Conservation (phyloP, 2,329 filamentous ascomycete genomes). For the Cadophora sp. region DNA sequence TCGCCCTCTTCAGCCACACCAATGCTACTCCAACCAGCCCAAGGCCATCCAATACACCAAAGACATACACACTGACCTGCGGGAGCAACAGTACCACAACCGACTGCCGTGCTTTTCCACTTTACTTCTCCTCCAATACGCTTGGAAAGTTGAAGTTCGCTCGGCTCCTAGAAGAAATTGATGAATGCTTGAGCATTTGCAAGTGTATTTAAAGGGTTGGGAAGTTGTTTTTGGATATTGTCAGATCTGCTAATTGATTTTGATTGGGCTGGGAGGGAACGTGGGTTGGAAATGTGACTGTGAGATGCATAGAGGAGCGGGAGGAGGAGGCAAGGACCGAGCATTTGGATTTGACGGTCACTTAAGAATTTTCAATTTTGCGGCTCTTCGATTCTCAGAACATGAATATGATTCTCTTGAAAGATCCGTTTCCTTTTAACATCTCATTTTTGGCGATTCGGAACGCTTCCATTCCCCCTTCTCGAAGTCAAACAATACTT, state of each 20-base stretch:
- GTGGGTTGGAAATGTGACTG: not conserved
- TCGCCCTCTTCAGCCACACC: slow-evolving; percentile 3
- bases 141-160: slow-evolving; percentile 8
- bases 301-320: not conserved
- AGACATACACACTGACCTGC: not conserved
- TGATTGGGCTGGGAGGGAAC: not conserved
- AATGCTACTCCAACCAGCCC: not conserved
- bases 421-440: not conserved
- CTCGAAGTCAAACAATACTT: too few species aligned
- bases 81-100: not conserved
- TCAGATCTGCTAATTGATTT: not conserved
- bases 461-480: not conserved
- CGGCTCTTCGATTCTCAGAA: too few species aligned
- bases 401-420: too few species aligned
- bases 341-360: not conserved
- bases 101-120: slow-evolving; percentile 3
- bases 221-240: not conserved
- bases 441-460: not conserved
- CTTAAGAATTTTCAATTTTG: too few species aligned
- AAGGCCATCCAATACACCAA: not conserved
- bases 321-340: not conserved
- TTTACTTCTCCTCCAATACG: slow-evolving; percentile 8
- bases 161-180: slow-evolving; percentile 4
- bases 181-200: slow-evolving; percentile 3
- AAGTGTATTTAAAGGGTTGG: not conserved